Evolutionary conservation across 306 rosid species (phyloP).

Genomic region (Rosa persica): DNA sequence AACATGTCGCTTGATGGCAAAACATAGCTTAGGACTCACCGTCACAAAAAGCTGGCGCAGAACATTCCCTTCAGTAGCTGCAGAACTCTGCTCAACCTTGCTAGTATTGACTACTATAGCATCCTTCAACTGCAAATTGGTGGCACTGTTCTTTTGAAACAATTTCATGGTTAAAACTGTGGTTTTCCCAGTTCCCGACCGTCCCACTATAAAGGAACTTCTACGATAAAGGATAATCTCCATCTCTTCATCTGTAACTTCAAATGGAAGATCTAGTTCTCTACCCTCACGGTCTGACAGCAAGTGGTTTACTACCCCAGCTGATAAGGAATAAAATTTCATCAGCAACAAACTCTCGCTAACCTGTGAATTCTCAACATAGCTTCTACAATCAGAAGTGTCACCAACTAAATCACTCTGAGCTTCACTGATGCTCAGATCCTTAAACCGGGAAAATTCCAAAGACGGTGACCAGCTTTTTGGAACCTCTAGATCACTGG

Average conservation of each 20-base stretch:
- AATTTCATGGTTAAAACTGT: constrained; percentile 79
- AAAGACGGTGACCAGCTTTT: constrained; percentile 43
- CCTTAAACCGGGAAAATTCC: constrained; percentile 44
- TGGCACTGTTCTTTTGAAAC: constrained; percentile 52
- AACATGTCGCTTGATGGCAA: constrained; percentile 65
- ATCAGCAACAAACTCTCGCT: constrained; percentile 73
- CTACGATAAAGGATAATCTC: constrained; percentile 53
- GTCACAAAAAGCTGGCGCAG: constrained; percentile 74
- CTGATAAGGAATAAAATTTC: constrained; percentile 72
- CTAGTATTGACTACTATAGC: constrained; percentile 16
- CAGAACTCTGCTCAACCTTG: constrained; percentile 16
- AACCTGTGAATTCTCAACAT: constrained; percentile 75
- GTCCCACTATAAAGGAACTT: constrained; percentile 71
- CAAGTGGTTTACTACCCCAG: constrained; percentile 52
- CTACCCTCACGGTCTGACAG: constrained; percentile 48
- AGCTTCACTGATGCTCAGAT: constrained; percentile 22
- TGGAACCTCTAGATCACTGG: constrained; percentile 56
- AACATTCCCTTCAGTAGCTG: constrained; percentile 25
- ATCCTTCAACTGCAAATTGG: constrained; percentile 37
- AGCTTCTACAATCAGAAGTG: constrained; percentile 50
- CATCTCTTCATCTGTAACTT: constrained; percentile 63
- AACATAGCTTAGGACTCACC: constrained; percentile 75
- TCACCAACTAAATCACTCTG: constrained; percentile 26
- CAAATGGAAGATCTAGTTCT: constrained; percentile 75
- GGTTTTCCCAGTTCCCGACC: constrained; percentile 93